These are phyloP conservation scores for Dryas drummondii DNA, from an alignment of 306 rosid species.

Conservation along the genomic window DNA sequence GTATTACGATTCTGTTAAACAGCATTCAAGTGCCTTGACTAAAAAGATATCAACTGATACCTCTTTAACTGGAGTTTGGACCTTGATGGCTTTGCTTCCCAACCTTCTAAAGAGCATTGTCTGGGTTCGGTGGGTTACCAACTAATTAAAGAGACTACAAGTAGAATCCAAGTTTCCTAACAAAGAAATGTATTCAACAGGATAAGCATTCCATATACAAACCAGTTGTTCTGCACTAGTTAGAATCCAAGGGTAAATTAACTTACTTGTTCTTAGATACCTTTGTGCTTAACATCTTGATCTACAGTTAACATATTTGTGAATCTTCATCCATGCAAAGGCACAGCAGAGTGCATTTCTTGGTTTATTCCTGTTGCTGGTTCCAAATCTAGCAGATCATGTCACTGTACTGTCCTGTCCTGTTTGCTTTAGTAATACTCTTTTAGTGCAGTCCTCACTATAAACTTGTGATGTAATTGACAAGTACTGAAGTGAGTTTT, in stretches of 20 bases:
- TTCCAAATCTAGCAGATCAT: not conserved
- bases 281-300: not conserved
- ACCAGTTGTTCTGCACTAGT: not conserved
- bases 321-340: not conserved
- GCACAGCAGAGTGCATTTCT: not conserved
- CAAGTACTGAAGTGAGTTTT: too few species aligned
- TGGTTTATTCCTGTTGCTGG: not conserved
- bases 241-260: not conserved
- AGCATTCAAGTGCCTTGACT: constrained; percentile 17
- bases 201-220: not conserved
- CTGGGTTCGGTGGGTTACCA: not conserved
- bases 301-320: not conserved
- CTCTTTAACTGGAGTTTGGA: not conserved
- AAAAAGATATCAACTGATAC: constrained; percentile 9
- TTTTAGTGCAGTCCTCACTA: not conserved
- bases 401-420: not conserved
- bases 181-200: not conserved
- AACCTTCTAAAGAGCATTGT: not conserved
- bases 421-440: not conserved
- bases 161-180: not conserved
- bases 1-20: not conserved
- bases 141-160: not conserved
- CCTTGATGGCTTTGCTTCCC: constrained; percentile 20
- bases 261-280: not conserved
- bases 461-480: too few species aligned